Conservation (phyloP, 2,329 filamentous ascomycete genomes). For the Curvularia eragrostidis region DNA sequence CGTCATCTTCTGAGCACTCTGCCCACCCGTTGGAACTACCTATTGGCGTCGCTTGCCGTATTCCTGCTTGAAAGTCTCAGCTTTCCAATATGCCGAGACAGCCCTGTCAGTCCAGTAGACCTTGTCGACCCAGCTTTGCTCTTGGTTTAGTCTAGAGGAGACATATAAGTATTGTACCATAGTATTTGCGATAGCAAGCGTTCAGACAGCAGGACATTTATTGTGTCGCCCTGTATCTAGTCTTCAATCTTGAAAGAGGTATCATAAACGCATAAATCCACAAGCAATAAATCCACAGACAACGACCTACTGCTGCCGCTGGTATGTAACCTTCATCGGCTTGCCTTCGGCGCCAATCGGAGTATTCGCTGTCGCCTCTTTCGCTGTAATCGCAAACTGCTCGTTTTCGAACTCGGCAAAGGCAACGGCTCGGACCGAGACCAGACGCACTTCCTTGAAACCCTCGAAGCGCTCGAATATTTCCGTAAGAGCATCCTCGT, state of each 20-base stretch:
- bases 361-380: constrained; percentile 91
- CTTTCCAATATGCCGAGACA: constrained; percentile 2
- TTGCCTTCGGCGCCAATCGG: constrained; percentile 75
- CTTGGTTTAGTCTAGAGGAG: constrained; percentile 1
- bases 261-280: constrained; percentile 34
- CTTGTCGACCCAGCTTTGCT: not conserved
- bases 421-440: constrained; percentile 87
- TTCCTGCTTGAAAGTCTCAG: not conserved
- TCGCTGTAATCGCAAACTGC: constrained; percentile 86
- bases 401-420: constrained; percentile 97
- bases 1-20: constrained; percentile 73
- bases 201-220: constrained; percentile 18
- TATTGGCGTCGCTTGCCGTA: not conserved
- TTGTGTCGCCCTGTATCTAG: constrained; percentile 18
- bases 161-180: constrained; percentile 21
- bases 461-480: constrained; percentile 92
- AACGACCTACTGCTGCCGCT: constrained; percentile 70
- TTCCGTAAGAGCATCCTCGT: constrained; percentile 76
- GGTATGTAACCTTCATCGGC: constrained; percentile 93
- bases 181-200: constrained; percentile 12
- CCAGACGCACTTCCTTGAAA: constrained; percentile 89
- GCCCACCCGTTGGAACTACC: constrained; percentile 1
- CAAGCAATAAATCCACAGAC: constrained; percentile 27
- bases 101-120: not conserved
- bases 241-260: constrained; percentile 21